Percentiles rank a stretch among this genome's conserved stretches.
phyloP scores from a whole-genome alignment of 148 eudicot species.

The Dysphania ambrosioides region DNA sequence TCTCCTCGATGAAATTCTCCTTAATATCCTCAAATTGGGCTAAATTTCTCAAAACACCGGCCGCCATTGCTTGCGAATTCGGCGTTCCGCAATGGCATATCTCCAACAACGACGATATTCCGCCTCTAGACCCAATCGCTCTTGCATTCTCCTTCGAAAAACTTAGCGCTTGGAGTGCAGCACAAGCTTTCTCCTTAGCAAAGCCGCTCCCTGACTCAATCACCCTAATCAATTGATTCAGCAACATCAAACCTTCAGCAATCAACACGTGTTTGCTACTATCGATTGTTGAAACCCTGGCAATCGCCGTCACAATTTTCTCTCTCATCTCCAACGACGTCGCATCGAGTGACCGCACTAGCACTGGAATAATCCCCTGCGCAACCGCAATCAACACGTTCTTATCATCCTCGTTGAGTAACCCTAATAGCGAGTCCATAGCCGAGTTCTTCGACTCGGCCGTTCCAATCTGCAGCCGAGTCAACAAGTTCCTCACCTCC shows the following conservation, averaged over 20 bases:
- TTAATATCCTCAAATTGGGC: slow-evolving; percentile 56
- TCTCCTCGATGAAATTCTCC: slow-evolving; percentile 75
- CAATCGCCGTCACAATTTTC: slow-evolving; percentile 52
- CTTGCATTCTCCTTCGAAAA: slow-evolving; percentile 70
- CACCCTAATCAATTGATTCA: slow-evolving; percentile 62
- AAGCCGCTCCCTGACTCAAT: slow-evolving; percentile 65
- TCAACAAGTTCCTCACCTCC: slow-evolving; percentile 49
- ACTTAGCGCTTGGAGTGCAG: slow-evolving; percentile 48
- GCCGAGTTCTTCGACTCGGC: slow-evolving; percentile 47
- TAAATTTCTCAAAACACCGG: slow-evolving; percentile 58
- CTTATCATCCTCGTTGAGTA: slow-evolving; percentile 63
- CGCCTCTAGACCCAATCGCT: slow-evolving; percentile 79
- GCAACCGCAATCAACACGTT: slow-evolving; percentile 66
- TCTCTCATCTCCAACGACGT: slow-evolving; percentile 59
- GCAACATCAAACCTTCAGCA: slow-evolving; percentile 57
- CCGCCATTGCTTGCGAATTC: slow-evolving; percentile 65
- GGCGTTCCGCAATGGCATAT: slow-evolving; percentile 78
- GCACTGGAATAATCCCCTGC: slow-evolving; percentile 73
- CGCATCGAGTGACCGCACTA: slow-evolving; percentile 62
- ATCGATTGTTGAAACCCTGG: slow-evolving; percentile 62
- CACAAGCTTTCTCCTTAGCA: slow-evolving; percentile 71
- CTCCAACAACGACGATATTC: slow-evolving; percentile 68
- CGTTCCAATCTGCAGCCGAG: slow-evolving; percentile 72
- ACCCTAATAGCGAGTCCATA: slow-evolving; percentile 44
- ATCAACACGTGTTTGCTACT: slow-evolving; percentile 54